These are phyloP conservation scores for Ascosphaera pollenicola DNA, from an alignment of 2,329 filamentous ascomycete genomes.

Conservation along the genomic window DNA sequence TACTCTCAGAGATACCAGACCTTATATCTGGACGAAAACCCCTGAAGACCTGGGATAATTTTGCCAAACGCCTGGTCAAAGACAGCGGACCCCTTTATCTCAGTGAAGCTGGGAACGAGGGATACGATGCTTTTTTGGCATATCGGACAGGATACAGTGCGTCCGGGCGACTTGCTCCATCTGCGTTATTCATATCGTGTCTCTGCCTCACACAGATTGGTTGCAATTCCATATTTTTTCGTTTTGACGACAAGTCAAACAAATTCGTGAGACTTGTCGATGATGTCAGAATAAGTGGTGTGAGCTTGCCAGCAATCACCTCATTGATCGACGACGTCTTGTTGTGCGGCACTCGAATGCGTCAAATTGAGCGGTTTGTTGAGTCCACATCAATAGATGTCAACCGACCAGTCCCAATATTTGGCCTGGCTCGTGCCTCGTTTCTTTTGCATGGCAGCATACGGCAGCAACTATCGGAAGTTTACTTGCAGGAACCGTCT, in stretches of 20 bases:
- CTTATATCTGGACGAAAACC: conserved; percentile 5
- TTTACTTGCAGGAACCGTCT: conserved; percentile 11
- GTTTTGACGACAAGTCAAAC: conserved; percentile 14
- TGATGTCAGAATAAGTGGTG: conserved; percentile 27
- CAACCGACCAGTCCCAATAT: conserved; percentile 12
- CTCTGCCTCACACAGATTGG: conserved; percentile 21
- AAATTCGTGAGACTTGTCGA: conserved; percentile 20
- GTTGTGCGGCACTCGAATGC: conserved; percentile 17
- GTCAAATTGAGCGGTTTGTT: conserved; percentile 16
- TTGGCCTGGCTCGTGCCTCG: conserved; percentile 14
- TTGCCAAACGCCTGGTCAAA: conserved; percentile 10
- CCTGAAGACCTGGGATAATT: conserved; percentile 21
- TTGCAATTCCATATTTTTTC: conserved; percentile 22
- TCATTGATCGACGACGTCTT: conserved; percentile 12
- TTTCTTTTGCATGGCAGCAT: conserved; percentile 16
- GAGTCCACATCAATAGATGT: conserved; percentile 9
- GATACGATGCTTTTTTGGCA: conserved; percentile 18
- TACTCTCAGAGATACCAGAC: conserved; percentile 9
- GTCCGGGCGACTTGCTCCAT: conserved; percentile 13
- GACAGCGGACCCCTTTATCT: conserved; percentile 17
- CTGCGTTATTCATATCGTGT: conserved; percentile 18
- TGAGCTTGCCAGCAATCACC: conserved; percentile 23
- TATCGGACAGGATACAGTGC: conserved; percentile 9
- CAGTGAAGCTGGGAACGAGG: conserved; percentile 19
- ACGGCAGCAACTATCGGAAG: conserved; percentile 13